Evolutionary conservation across 257 asterid genomes (phyloP), one percentile per base, ranked within the genome.

Genomic region (Solanum sejunctum): DNA sequence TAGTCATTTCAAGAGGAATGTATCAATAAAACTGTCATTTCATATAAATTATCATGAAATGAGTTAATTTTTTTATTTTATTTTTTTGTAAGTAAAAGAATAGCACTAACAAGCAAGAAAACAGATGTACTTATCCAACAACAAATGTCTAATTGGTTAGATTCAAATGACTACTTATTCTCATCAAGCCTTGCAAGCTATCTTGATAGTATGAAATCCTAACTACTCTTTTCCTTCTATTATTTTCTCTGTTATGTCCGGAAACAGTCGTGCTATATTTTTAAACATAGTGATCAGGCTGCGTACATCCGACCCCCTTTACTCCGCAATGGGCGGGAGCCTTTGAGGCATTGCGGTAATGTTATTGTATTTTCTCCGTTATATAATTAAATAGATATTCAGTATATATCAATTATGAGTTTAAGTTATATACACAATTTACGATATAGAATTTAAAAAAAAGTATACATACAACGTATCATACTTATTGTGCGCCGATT

Each of bases 121-220:
- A 16, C 12, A 13, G 55, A 71, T 71, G 32, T 9, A 2, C 3
- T 71, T 10, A 71, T 17, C 11, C 10, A 20, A 20, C 26, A 70
- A 39, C 32, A 71, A 20, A 71, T 83, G 85, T 58, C 86, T 58
- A 71, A 71, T 71, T 55, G 28, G 83, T 39, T 83, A 75, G 20
- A 56, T 26, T 18, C 83, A 10, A 56, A 55, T 45, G 54, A 84
- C 73, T n/a, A 64, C 18, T 83, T 83, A 43, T 83, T 88, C 43
- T 71, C 89, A 55, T 56, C 89, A 49, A 84, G 88, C 36, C 91
- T 88, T 13, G 88, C 91, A 58, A 86, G 82, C 81, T 86, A 86
- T 83, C 89, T 88, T 85, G 88, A 88, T 39, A 80, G 91, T 88
- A 86, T 20, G 84, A 63, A 4, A 10, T 5, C 54, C 32, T 60